Conservation (phyloP, 2,329 filamentous ascomycete genomes). For the Talaromyces marneffei region DNA sequence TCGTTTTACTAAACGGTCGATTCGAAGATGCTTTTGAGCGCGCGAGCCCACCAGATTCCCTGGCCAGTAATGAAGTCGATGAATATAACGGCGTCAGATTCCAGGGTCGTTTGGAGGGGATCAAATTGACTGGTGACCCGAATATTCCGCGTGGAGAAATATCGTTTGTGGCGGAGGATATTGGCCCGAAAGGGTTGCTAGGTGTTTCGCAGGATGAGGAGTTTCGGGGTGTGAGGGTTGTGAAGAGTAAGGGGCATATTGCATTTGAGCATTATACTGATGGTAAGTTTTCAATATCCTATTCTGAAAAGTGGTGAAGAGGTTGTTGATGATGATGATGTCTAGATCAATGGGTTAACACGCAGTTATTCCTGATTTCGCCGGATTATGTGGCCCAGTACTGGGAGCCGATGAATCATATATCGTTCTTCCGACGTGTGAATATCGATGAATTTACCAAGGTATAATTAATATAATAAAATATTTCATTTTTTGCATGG, state of each 20-base stretch:
- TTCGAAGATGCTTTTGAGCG: conserved; percentile 13
- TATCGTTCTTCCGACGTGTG: conserved; percentile 41
- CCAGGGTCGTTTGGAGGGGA: conserved; percentile 66
- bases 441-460: conserved; percentile 37
- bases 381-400: conserved; percentile 73
- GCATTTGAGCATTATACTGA: conserved; percentile 65
- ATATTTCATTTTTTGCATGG: not conserved
- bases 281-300: too few relatives aligned
- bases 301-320: not conserved
- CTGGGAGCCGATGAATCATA: conserved; percentile 58
- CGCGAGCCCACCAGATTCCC: not conserved
- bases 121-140: conserved; percentile 87
- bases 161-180: conserved; percentile 73
- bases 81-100: conserved; percentile 47
- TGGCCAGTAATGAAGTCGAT: conserved; percentile 1
- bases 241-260: conserved; percentile 70
- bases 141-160: conserved; percentile 84
- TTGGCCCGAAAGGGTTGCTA: conserved; percentile 61
- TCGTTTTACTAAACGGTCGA: not conserved
- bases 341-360: conserved; percentile 66
- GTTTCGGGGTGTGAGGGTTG: conserved; percentile 69
- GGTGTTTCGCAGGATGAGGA: conserved; percentile 58
- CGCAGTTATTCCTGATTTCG: conserved; percentile 72
- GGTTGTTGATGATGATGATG: not conserved
- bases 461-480: conserved; percentile 17